These are phyloP conservation scores for Agrocybe pediades DNA, from an alignment of 768 basidiomycete species.

Conservation along the genomic window DNA sequence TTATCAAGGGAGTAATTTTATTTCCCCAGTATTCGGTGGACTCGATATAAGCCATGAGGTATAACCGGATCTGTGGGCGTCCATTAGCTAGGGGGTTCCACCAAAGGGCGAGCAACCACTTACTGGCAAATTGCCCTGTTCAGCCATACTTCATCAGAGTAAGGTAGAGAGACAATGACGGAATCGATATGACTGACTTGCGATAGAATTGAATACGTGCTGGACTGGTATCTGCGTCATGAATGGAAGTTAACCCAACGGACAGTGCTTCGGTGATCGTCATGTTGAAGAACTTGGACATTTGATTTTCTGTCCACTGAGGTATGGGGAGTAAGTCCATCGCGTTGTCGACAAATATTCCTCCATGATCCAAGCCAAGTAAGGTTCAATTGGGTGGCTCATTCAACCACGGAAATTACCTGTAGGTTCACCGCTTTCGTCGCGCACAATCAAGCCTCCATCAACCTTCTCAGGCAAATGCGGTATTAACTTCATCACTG, in stretches of 20 bases:
- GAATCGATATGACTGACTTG: no score
- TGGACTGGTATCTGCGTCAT: slow-evolving; percentile 69
- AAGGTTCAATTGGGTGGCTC: not conserved
- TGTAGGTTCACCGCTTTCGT: slow-evolving; percentile 62
- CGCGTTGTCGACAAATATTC: slow-evolving; percentile 87
- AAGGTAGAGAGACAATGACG: no score
- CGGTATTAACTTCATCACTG: slow-evolving; percentile 65
- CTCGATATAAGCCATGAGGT: no score
- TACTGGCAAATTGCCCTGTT: no score
- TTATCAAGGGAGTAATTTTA: no score
- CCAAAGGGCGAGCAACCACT: no score
- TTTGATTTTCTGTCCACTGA: slow-evolving; percentile 58
- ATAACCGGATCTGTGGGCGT: no score
- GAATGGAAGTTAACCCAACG: slow-evolving; percentile 83
- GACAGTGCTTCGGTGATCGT: slow-evolving; percentile 71
- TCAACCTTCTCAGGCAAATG: slow-evolving; percentile 62
- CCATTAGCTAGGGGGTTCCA: no score
- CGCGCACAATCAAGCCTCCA: slow-evolving; percentile 75
- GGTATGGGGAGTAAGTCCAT: slow-evolving; percentile 76
- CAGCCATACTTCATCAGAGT: no score
- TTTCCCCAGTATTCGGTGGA: no score
- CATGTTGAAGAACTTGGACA: slow-evolving; percentile 58
- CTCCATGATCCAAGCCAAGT: slow-evolving; percentile 26
- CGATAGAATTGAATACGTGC: slow-evolving; percentile 63
- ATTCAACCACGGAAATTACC: slow-evolving; percentile 53